Base-by-base conservation (phyloP, 129 eudicot species). In the Dittrichia graveolens region DNA sequence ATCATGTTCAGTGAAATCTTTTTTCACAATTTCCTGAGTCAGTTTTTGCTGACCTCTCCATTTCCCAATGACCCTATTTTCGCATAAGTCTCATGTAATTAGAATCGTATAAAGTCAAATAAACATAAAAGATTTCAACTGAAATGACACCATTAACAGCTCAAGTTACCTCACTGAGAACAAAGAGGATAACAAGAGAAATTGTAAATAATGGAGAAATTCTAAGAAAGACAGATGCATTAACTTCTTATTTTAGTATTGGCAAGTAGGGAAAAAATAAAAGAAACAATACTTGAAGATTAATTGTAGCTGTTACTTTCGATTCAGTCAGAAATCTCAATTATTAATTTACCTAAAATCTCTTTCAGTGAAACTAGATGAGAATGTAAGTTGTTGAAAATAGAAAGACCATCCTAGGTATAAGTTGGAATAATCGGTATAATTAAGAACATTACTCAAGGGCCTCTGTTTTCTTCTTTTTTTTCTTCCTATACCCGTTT, bases 121-220 rank as follows among this genome's bases (percentile, higher is more conserved):
- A 55, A 55, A 58, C 64, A 5, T 57, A 24, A 14, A 24, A 34
- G 40, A 24, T 8, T 4, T 24, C 31, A 9, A 57, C 8, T 3
- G 3, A 53, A 53, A 53, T 16, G 12, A 55, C 24, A 19, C 53
- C 53, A 19, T 3, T 7, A 55, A 19, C 5, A 55, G 12, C 61
- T 58, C 64, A 58, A 31, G 16, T 11, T 15, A 35, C 5, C 64
- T 58, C 43, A 57, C 62, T 57, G 62, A 57, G 24, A 57, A 57
- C 34, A 31, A 57, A 19, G 62, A 57, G 24, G 34, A 57, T 57
- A 31, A 57, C n/a, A 57, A 9, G 40, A 31, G 7, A 8, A 31
- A 4, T 24, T 9, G 7, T 7, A 3, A 57, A 57, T 56, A 8
- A 18, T 56, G 61, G 6, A 18, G 11, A 18, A 56, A 9, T 3